Conservation (phyloP, 192 early-diverging fungal genomes). For the Linnemannia schmuckeri region DNA sequence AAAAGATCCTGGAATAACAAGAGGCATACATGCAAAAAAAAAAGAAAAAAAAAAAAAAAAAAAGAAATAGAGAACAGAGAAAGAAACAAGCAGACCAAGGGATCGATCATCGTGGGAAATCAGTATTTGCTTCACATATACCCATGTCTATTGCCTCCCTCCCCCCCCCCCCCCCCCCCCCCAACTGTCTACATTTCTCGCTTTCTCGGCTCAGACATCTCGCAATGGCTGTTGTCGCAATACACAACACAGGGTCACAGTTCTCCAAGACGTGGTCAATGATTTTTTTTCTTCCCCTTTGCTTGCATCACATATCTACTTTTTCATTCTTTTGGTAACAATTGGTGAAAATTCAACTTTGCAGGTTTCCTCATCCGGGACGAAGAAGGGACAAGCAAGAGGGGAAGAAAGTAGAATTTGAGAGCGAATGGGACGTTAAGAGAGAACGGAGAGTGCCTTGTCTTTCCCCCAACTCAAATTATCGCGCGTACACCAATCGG, state of each 20-base stretch:
- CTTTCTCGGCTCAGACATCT: not conserved
- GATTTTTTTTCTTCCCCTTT: not conserved
- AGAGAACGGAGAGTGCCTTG: not conserved
- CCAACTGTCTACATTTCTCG: not conserved
- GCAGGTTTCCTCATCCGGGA: not conserved
- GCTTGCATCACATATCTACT: not conserved
- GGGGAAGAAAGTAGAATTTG: not conserved
- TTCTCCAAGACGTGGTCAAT: not conserved
- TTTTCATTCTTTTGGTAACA: not conserved
- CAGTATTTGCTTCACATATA: not conserved
- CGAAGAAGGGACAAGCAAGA: not conserved
- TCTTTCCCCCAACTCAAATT: not conserved
- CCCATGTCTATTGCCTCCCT: not conserved
- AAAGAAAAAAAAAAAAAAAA: too few species aligned
- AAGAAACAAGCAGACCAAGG: not conserved
- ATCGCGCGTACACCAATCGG: conserved; percentile 2
- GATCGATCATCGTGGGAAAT: not conserved
- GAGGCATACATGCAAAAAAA: too few species aligned
- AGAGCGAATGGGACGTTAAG: not conserved
- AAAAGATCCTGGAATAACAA: too few species aligned
- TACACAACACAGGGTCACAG: not conserved
- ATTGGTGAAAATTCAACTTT: not conserved
- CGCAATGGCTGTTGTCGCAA: not conserved
- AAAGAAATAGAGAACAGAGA: not conserved
- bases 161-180: too few species aligned